Base-by-base conservation (phyloP, 345 rosid species). In the Aquilaria malaccensis region DNA sequence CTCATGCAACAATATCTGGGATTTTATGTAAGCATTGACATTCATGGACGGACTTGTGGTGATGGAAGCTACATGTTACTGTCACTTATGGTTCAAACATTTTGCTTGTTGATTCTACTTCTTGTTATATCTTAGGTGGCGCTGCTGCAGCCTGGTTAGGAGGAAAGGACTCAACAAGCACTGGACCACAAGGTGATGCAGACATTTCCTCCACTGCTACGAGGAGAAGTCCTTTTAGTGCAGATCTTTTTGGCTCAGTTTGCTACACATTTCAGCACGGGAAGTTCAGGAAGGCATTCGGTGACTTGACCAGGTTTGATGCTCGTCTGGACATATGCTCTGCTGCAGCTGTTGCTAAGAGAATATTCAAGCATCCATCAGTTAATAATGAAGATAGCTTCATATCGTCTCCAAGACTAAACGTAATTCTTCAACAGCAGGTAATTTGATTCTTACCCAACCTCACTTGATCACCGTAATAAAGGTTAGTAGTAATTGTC, bases 351-450 rank as follows among this genome's bases (percentile, higher is more conserved):
- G 61, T 91, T 49, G 78, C 81, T 50, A 74, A 71, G 74, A 75
- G 62, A 64, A 62, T 80, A 59, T 70, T 79, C 62, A 80, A 81
- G 68, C 65, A 70, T 56, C 71, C 84, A 60, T 69, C 89, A 41
- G 74, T 53, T 15, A 65, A 71, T 48, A 66, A 59, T 58, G 80
- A 63, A 41, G 82, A 77, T 10, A 49, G 68, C 13, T 67, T 76
- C 46, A 45, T 77, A 30, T 79, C 88, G 52, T 83, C 83, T 63
- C 96, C 96, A 7, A 83, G 75, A 71, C 80, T 86, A 45, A 85
- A 77, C 74, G 72, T 86, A 66, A 85, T 85, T 62, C 76, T 91
- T 62, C 96, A 86, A 64, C 98, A 91, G 62, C 98, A 88, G 98
- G 96, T 86, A 79, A 33, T 33, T 67, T 62, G 43, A 32, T 62